Evolutionary conservation across 2,329 filamentous ascomycete genomes (phyloP).

Genomic region (Fusarium metavorans): DNA sequence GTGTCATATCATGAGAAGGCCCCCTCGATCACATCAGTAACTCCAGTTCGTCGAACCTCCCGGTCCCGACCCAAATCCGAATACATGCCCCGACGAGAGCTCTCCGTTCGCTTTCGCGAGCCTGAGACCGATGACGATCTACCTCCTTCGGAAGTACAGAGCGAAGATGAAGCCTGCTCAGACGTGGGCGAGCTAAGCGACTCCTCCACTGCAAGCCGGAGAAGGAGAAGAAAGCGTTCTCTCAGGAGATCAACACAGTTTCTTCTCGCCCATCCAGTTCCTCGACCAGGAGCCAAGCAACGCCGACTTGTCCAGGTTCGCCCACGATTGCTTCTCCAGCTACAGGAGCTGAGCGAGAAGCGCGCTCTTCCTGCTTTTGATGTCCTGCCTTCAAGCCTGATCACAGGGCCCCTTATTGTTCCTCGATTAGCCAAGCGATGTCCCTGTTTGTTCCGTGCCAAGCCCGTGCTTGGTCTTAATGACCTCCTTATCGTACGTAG

Average conservation of each 20-base stretch:
- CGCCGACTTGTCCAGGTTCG: constrained; percentile 75
- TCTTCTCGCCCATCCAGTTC: constrained; percentile 75
- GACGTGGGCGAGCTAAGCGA: constrained; percentile 61
- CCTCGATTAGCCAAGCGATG: constrained; percentile 71
- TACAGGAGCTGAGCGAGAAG: constrained; percentile 73
- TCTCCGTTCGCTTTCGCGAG: constrained; percentile 61
- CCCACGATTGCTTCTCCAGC: constrained; percentile 76
- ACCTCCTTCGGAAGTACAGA: constrained; percentile 42
- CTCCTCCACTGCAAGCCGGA: constrained; percentile 54
- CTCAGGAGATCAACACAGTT: constrained; percentile 71
- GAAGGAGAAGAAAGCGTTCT: constrained; percentile 56
- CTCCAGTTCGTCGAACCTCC: constrained; percentile 35
- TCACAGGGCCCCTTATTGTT: constrained; percentile 67
- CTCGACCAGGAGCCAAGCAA: constrained; percentile 69
- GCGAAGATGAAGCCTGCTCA: constrained; percentile 63
- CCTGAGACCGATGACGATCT: constrained; percentile 48
- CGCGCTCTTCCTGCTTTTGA: constrained; percentile 78
- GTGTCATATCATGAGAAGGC: constrained; percentile 44
- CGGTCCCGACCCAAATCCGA: constrained; percentile 53
- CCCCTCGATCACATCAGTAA: constrained; percentile 22
- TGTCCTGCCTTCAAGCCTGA: constrained; percentile 75
- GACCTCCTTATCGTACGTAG: constrained; percentile 79
- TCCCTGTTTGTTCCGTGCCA: constrained; percentile 72
- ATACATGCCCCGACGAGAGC: constrained; percentile 53
- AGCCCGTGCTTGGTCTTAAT: constrained; percentile 72